phyloP scores from a whole-genome alignment of 2,329 filamentous ascomycete species.

The Cryphonectria naterciae region DNA sequence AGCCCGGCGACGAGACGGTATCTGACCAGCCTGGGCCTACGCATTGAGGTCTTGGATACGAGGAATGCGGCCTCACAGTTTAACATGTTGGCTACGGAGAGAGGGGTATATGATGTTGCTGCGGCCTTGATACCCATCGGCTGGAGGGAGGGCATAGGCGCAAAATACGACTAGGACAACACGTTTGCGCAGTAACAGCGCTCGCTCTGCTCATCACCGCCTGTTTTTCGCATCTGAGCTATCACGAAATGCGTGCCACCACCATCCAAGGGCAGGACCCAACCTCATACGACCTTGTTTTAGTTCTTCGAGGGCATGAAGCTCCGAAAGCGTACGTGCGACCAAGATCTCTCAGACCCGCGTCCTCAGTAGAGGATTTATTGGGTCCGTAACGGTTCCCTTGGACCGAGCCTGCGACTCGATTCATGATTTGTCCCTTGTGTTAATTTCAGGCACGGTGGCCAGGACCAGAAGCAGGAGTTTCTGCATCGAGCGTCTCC shows the following conservation, averaged over 20 bases:
- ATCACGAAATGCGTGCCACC: background rate
- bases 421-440: background rate
- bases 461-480: background rate
- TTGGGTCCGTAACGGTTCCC: background rate
- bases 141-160: conserved; percentile 68
- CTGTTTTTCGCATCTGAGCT: background rate
- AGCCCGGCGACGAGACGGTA: conserved; percentile 73
- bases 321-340: background rate
- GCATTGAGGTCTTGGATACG: conserved; percentile 88
- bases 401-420: background rate
- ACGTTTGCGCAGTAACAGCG: background rate
- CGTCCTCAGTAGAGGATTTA: background rate
- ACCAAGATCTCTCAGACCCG: background rate
- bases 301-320: background rate
- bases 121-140: conserved; percentile 86
- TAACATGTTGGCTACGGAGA: conserved; percentile 92
- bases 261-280: background rate
- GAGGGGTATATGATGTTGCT: conserved; percentile 82
- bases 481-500: background rate
- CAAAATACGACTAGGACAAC: conserved; percentile 31
- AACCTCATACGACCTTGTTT: background rate
- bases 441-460: background rate
- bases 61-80: conserved; percentile 93
- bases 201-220: background rate
- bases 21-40: conserved; percentile 78